Evolutionary conservation across 78 protist genomes (phyloP).

Genomic region (Salpingoeca rosetta): DNA sequence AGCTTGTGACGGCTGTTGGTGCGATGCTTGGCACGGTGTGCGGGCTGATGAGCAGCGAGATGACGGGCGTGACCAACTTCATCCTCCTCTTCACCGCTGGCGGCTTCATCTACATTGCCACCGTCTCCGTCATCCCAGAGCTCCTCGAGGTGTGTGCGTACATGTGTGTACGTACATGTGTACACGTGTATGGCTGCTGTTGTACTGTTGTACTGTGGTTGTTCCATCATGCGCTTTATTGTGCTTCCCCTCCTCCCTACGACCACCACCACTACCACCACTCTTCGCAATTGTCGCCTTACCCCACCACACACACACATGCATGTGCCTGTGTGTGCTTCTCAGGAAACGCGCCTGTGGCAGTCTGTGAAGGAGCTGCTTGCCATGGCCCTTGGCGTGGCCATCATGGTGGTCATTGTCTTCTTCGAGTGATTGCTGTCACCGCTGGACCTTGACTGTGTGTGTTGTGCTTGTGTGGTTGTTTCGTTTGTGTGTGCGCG

Average conservation of each 20-base stretch:
- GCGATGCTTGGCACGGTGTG: constrained; percentile 26
- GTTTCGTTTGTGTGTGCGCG: no score
- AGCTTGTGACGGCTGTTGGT: constrained; percentile 35
- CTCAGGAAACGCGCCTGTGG: no score
- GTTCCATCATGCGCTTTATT: background rate
- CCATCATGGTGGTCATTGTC: constrained; percentile 7
- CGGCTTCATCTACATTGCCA: constrained; percentile 51
- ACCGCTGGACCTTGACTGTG: no score
- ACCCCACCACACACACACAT: no score
- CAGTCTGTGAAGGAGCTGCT: background rate
- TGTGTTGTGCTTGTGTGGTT: no score
- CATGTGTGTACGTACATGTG: background rate
- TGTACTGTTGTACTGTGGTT: background rate
- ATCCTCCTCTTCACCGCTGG: constrained; percentile 46
- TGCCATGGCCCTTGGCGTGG: constrained; percentile 4
- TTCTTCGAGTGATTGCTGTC: background rate
- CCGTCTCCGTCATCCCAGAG: background rate
- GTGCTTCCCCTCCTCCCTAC: background rate
- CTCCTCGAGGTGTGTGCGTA: background rate
- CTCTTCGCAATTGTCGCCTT: no score
- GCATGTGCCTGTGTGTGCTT: no score
- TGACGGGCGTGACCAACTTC: background rate
- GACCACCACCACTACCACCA: background rate
- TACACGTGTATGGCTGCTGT: background rate
- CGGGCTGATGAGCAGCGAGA: background rate